Percentiles rank a stretch among this genome's conserved stretches.
These are phyloP conservation scores for Tuber indicum DNA, from an alignment of 495 filamentous ascomycete genomes.

Conservation along the genomic window DNA sequence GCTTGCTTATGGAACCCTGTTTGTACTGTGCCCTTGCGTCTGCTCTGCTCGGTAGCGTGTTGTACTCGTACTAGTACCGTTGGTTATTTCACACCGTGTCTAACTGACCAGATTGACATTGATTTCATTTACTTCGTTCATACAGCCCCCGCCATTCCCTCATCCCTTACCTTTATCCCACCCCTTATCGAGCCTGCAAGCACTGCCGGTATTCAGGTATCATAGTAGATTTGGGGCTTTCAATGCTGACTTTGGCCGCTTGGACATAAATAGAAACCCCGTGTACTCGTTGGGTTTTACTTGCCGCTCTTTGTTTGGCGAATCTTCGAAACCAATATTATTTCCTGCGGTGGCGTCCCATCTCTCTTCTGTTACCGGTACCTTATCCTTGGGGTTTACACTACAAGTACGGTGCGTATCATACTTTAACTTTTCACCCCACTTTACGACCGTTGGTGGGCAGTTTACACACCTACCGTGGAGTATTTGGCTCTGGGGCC, in stretches of 20 bases:
- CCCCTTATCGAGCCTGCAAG: constrained; percentile 8
- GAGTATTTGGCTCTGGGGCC: not conserved
- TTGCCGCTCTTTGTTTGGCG: constrained; percentile 30
- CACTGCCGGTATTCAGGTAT: constrained; percentile 21
- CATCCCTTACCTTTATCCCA: not conserved
- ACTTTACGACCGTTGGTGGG: not conserved
- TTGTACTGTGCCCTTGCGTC: not conserved
- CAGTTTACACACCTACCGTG: not conserved
- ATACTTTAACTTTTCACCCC: not conserved
- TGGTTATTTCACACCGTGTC: not conserved
- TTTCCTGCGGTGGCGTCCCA: constrained; percentile 14
- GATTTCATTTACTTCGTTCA: not conserved
- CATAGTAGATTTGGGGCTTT: constrained; percentile 15
- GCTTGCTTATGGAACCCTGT: not conserved
- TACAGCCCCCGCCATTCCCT: not conserved
- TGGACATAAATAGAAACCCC: constrained; percentile 32
- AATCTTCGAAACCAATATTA: constrained; percentile 25
- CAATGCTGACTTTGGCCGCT: constrained; percentile 27
- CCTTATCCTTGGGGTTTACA: not conserved
- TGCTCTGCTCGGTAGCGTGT: not conserved
- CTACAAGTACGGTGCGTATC: not conserved
- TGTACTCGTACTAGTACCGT: not conserved
- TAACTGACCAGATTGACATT: not conserved
- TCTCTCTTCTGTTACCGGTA: constrained; percentile 5
- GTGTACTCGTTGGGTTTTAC: constrained; percentile 36